Evolutionary conservation across 23 red algal genomes (phyloP).

Genomic region (Cyanidioschyzon merolae): DNA sequence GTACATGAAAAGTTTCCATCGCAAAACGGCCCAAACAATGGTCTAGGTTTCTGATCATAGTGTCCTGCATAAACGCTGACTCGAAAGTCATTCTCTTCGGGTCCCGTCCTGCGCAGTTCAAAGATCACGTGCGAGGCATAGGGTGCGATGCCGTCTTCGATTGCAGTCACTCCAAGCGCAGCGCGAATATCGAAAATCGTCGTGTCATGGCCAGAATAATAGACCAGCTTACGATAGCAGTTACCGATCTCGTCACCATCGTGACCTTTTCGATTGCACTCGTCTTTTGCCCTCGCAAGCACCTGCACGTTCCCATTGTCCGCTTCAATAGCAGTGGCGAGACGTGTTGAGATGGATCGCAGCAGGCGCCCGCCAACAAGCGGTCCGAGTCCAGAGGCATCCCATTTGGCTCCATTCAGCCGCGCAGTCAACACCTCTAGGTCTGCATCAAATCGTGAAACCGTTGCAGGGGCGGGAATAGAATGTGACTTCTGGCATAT

Average conservation of each 20-base stretch:
- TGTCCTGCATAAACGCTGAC: conserved; percentile 11
- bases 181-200: conserved; percentile 36
- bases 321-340: not conserved
- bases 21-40: conserved; percentile 16
- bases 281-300: not conserved
- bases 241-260: conserved; percentile 28
- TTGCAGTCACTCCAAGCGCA: conserved; percentile 25
- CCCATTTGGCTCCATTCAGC: conserved; percentile 32
- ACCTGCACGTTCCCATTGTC: not conserved
- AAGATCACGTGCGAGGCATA: conserved; percentile 29
- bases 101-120: conserved; percentile 16
- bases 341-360: conserved; percentile 10
- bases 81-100: not conserved
- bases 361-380: conserved; percentile 35
- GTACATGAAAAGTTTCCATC: not conserved
- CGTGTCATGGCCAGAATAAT: conserved; percentile 30
- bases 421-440: conserved; percentile 18
- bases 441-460: conserved; percentile 14
- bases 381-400: conserved; percentile 13
- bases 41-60: not conserved
- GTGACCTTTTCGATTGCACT: conserved; percentile 35
- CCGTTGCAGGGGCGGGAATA: not conserved
- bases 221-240: conserved; percentile 21
- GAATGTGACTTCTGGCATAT: conserved; percentile 29
- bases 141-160: conserved; percentile 8